Base-by-base conservation (phyloP, 257 asterid species). In the Cordia subcordata region DNA sequence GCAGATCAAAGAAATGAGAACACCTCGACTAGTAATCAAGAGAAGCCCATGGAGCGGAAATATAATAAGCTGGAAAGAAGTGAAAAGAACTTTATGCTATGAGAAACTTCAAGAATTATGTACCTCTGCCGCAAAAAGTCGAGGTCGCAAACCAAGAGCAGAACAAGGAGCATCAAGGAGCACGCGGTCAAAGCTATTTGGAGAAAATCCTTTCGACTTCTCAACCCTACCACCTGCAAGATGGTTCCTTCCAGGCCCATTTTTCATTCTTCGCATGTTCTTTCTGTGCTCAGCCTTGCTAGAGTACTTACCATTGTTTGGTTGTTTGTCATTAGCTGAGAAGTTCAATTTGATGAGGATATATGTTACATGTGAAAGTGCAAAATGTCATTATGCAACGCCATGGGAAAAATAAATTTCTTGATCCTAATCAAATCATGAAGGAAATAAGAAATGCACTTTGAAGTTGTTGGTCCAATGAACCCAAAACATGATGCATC, bases 121-220 rank as follows among this genome's bases (percentile, higher is more conserved):
- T 55, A 88, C 99, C 95, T 92, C 96, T 71, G 89, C 95, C 40
- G 91, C 81, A 81, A 92, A 92, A 47, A 92, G 65, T 33, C 99
- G 84, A 71, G 99, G 99, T 65, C 99, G 76, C 72, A 92, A 76
- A 69, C 99, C 99, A 79, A 92, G 95, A 62, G 99, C 99, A 55
- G 99, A 92, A 72, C 99, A 92, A 72, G 99, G 99, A 76, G 95
- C 99, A 81, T 92, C 99, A 49, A 92, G 91, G 53, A 92, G 97
- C 76, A 92, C 96, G 44, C 99, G 96, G 39, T 92, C 96, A 80
- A 92, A 92, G 79, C 88, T 82, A 80, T 84, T 81, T 11, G 96
- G 94, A 27, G 79, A 70, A 77, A 92, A 92, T 42, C 99, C 99
- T 77, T 77, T 69, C 16, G 80, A 86, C 67, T 75, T 86, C 72